Conservation (phyloP, 1,284 basidiomycete species). For the Puccinia triticina region DNA sequence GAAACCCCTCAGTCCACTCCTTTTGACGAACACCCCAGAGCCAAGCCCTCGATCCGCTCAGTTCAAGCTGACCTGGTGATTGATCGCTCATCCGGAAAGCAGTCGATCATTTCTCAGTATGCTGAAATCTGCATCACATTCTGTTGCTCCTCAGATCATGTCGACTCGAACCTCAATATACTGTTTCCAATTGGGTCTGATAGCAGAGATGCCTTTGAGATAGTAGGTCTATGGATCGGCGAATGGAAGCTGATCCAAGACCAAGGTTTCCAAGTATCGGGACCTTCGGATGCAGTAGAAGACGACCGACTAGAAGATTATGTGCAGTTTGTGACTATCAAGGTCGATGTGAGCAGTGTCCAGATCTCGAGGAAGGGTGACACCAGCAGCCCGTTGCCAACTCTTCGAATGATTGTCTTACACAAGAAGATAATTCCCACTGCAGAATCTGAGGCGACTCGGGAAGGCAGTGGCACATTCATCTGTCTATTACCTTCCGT, state of each 20-base stretch:
- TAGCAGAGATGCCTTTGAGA: not conserved
- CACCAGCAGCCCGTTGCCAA: not conserved
- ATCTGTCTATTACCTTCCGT: constrained; percentile 20
- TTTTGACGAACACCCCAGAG: not conserved
- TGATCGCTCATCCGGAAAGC: constrained; percentile 4
- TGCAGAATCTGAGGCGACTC: not conserved
- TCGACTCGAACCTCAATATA: not conserved
- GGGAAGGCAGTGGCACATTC: not conserved
- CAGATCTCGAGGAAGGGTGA: not conserved
- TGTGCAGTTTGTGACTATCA: not conserved
- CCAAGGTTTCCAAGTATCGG: constrained; percentile 20
- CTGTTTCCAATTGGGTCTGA: not conserved
- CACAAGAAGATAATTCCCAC: not conserved
- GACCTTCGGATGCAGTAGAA: not conserved
- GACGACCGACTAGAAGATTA: not conserved
- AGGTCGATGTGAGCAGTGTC: not conserved
- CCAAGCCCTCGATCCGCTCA: constrained; percentile 4
- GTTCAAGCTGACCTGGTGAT: constrained; percentile 28
- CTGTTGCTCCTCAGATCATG: constrained; percentile 10
- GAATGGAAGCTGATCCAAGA: constrained; percentile 20
- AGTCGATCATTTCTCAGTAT: constrained; percentile 10
- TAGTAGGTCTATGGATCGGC: constrained; percentile 31
- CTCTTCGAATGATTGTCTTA: constrained; percentile 17
- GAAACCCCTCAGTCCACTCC: not conserved
- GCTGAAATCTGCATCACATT: constrained; percentile 30